Percentiles rank a stretch among this genome's conserved stretches.
These are phyloP conservation scores for Penicillium paneum DNA, from an alignment of 2,329 filamentous ascomycete genomes.

Conservation along the genomic window DNA sequence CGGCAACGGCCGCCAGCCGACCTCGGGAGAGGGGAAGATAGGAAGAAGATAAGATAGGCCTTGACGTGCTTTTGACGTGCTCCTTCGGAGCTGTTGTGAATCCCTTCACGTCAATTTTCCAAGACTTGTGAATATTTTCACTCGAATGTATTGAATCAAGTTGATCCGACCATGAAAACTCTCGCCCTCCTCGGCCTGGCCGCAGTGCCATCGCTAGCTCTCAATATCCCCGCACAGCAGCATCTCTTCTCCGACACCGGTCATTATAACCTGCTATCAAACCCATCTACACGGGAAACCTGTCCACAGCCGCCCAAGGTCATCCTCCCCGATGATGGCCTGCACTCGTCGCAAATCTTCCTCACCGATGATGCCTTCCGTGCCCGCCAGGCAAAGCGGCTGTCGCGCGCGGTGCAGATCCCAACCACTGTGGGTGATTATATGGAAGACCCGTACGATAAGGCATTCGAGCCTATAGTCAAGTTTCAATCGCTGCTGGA, in stretches of 20 bases:
- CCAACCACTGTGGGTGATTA: constrained; percentile 45
- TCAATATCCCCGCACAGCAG: constrained; percentile 28
- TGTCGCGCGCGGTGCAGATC: constrained; percentile 56
- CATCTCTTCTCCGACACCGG: constrained; percentile 17
- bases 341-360: constrained; percentile 29
- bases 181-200: constrained; percentile 17
- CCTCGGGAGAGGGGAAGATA: neutral
- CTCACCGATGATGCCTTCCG: constrained; percentile 30
- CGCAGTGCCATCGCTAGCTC: constrained; percentile 19
- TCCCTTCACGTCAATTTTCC: neutral
- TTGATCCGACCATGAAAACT: constrained; percentile 15
- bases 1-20: constrained; percentile 19
- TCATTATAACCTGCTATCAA: neutral
- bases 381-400: constrained; percentile 46
- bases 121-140: neutral
- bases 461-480: constrained; percentile 58
- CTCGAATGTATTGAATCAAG: neutral
- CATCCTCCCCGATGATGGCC: constrained; percentile 25
- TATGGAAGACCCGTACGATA: constrained; percentile 51
- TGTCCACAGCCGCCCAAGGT: constrained; percentile 34
- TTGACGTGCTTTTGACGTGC: constrained; percentile 13
- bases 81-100: neutral
- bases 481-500: constrained; percentile 52
- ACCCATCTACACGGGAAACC: constrained; percentile 14
- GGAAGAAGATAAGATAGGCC: constrained; percentile 21